These are phyloP conservation scores for Ulota crispa DNA, from an alignment of 225 moss, liverwort and hornwort genomes.

Conservation along the genomic window DNA sequence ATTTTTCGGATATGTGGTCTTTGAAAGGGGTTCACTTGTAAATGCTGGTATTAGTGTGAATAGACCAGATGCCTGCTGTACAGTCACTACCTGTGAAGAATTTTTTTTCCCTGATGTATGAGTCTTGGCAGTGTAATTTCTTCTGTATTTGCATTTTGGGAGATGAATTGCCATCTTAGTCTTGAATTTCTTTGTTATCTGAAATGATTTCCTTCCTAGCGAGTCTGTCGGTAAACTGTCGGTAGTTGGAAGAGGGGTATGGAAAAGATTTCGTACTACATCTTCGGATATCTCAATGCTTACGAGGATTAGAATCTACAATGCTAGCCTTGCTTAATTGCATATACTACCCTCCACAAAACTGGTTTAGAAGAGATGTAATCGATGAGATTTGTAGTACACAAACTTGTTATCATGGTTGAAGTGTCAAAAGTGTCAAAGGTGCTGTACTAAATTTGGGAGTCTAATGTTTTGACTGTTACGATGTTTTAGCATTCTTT, in stretches of 20 bases:
- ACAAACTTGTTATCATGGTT: not conserved
- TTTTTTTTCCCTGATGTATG: not conserved
- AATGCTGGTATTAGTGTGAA: not conserved
- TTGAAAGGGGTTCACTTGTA: not conserved
- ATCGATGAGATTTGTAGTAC: not conserved
- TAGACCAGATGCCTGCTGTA: not conserved
- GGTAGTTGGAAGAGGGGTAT: too few relatives aligned
- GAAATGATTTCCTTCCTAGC: not conserved
- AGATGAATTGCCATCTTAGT: not conserved
- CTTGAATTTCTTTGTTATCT: not conserved
- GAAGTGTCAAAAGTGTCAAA: not conserved
- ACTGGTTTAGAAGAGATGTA: not conserved
- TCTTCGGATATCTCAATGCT: too few relatives aligned
- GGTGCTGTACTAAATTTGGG: not conserved
- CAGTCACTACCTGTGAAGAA: not conserved
- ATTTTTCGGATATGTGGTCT: too few relatives aligned
- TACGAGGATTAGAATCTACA: not conserved
- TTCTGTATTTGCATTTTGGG: not conserved
- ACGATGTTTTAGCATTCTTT: too few relatives aligned
- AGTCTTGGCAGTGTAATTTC: not conserved
- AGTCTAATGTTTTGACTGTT: not conserved
- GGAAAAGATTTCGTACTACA: too few relatives aligned
- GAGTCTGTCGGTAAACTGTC: too few relatives aligned
- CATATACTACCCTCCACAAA: too few relatives aligned
- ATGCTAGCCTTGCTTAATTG: not conserved